Evolutionary conservation across 2,329 filamentous ascomycete genomes (phyloP), one percentile per base, ranked within the genome.

Genomic region (Neonectria magnoliae): DNA sequence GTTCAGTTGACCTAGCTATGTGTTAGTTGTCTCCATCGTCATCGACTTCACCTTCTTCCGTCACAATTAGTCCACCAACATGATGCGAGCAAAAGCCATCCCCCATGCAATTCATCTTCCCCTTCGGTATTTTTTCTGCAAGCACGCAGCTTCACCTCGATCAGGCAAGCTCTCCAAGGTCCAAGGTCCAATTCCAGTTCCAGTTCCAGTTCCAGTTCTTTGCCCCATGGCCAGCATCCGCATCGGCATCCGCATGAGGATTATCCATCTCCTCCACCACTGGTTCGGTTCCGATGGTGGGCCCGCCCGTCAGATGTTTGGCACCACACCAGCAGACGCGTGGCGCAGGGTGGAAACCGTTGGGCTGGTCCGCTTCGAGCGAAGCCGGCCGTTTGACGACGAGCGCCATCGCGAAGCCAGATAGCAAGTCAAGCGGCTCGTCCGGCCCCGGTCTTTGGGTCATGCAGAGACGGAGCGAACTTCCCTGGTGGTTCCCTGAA

Each of bases 261-360:
- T 41, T 33, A 27, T 44, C 53, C 58, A 65, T 61, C 50, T 61
- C 41, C 50, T 52, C 38, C 55, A 57, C 57, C 29, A 65, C 57
- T 57, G 62, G 62, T 38, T 65, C 57, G 62, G 47, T 65, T 50
- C 58, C 36, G 42, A 53, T 62, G 58, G 29, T 38, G 36, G 44
- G 41, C 57, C 29, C 25, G 51, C 48, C 36, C 57, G 55, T 65
- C 62, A 61, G 62, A 47, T 54, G 57, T 57, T 64, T 67, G 65
- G 62, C 67, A 68, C 67, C 61, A 65, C 60, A 63, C 57, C 62
- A 62, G 36, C 64, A 69, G 65, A 67, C 71, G 69, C 70, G 67
- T 71, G 70, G 71, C 66, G 65, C 55, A 65, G 65, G 52, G 60
- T 64, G 67, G 58, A 67, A 73, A 69, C 16, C 64, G 69, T 72